Evolutionary conservation across 176 grass and related monocot genomes (phyloP).

Genomic region (Calamus simplicifolius): DNA sequence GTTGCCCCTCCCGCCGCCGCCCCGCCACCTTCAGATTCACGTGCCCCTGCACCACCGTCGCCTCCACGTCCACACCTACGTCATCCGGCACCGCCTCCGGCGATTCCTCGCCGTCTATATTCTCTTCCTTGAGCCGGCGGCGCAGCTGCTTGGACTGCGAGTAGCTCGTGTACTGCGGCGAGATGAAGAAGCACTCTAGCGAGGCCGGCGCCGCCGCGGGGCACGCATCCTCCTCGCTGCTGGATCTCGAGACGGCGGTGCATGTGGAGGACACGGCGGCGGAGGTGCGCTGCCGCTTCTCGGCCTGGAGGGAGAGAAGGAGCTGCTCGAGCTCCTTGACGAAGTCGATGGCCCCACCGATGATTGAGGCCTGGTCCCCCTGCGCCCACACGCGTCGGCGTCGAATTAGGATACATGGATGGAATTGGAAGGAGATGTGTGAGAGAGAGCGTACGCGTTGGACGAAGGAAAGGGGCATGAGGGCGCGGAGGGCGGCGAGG

Average conservation of each 20-base stretch:
- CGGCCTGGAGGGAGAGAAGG: slow-evolving; percentile 57
- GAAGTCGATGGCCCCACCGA: slow-evolving; percentile 86
- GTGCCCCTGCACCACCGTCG: slow-evolving; percentile 57
- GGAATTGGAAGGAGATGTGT: too few species aligned
- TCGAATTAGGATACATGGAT: too few species aligned
- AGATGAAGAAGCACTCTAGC: slow-evolving; percentile 60
- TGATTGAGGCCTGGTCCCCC: slow-evolving; percentile 93
- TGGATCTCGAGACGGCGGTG: too few species aligned
- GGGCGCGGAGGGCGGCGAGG: slow-evolving; percentile 58
- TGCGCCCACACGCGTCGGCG: neutral
- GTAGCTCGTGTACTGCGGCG: slow-evolving; percentile 77
- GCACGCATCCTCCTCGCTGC: too few species aligned
- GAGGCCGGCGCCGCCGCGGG: neutral
- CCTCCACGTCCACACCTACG: slow-evolving; percentile 22
- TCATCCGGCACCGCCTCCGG: too few species aligned
- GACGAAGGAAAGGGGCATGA: slow-evolving; percentile 70
- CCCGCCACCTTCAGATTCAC: slow-evolving; percentile 71
- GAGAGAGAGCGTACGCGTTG: slow-evolving; percentile 44
- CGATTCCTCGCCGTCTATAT: neutral
- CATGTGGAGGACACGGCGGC: neutral
- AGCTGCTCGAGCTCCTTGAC: slow-evolving; percentile 92
- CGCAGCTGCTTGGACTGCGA: slow-evolving; percentile 14
- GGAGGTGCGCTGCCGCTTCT: slow-evolving; percentile 15
- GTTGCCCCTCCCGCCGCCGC: slow-evolving; percentile 32
- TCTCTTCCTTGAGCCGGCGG: slow-evolving; percentile 42